Base-by-base conservation (phyloP, 306 rosid species). In the Rosa lucieae region DNA sequence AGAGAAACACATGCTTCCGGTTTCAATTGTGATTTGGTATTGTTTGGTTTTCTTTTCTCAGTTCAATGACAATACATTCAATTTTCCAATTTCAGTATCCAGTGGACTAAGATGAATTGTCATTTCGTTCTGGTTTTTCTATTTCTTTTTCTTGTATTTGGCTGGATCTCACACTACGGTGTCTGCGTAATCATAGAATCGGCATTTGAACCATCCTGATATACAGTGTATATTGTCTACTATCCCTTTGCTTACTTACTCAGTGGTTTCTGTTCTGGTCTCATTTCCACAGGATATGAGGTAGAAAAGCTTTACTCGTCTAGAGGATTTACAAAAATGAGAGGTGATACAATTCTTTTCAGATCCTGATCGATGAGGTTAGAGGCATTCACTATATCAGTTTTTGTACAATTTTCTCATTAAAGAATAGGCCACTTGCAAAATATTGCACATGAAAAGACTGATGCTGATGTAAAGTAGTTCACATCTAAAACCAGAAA, bases 381-480 rank as follows among this genome's bases (percentile, higher is more conserved):
- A 55, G 2, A 7, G 11, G 62, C 62, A 52, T 13, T 55, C 62
- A 55, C 62, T 20, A 55, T 55, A 55, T 55, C 26, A 55, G 18
- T 15, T 51, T 11, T 20, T 20, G 47, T 51, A 32, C 46, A 37
- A 52, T 53, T 73, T 73, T 55, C 49, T 35, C 12, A 52, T 3
- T 74, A 21, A 39, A 56, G 14, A 39, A 74, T 20, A 8, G 23
- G 23, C 66, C 51, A n/a, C 48, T 11, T 73, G 66, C 20, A 51
- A 12, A 72, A 9, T 2, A 7, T 10, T 18, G 17, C 76, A 72
- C 63, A 17, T 35, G 32, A 49, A 70, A 44, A 48, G 0, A 20
- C 32, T 72, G 35, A 32, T 37, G 3, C 21, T 37, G 46, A 53
- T 73, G 51, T 53, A 73, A 73, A 73, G 77, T 20, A 73, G 49